Percentiles rank a stretch among this genome's conserved stretches.
Evolutionary conservation across 148 eudicot species (phyloP).

Genomic region (Diospyros kaki): DNA sequence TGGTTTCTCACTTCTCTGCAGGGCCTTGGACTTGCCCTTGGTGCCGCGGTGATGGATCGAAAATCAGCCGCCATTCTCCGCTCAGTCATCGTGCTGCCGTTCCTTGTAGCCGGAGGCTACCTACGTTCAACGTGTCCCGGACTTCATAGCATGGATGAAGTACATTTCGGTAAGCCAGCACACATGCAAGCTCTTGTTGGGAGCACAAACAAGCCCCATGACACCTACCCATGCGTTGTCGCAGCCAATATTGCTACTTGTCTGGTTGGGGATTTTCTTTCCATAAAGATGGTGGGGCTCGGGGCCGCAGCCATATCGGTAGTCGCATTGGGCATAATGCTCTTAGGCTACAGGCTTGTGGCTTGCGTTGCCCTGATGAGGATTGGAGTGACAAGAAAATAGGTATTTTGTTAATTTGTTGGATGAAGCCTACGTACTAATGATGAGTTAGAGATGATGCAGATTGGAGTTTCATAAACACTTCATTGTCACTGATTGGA

Average conservation of each 20-base stretch:
- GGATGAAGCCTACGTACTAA: no score
- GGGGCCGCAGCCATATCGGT: conserved; percentile 23
- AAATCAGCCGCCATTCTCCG: no score
- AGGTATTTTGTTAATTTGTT: background rate
- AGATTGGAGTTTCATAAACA: no score
- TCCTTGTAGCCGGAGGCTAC: no score
- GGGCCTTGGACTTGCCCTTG: no score
- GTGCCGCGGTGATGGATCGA: no score
- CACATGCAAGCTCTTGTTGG: conserved; percentile 56
- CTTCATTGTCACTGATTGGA: no score
- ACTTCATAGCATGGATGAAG: conserved; percentile 67
- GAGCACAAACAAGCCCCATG: conserved; percentile 50
- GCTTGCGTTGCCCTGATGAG: conserved; percentile 83
- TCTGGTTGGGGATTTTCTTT: conserved; percentile 55
- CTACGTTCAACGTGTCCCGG: conserved; percentile 37
- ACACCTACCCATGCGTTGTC: conserved; percentile 60
- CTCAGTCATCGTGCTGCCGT: no score
- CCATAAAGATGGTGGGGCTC: conserved; percentile 48
- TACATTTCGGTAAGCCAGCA: conserved; percentile 49
- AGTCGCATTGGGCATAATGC: conserved; percentile 50
- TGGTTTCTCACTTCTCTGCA: no score
- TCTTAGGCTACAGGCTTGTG: conserved; percentile 47
- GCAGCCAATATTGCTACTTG: conserved; percentile 26
- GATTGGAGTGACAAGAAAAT: conserved; percentile 48
- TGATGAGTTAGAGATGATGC: no score